Evolutionary conservation across 805 yeast genomes (phyloP).

Genomic region (Myxozyma nipponensis): DNA sequence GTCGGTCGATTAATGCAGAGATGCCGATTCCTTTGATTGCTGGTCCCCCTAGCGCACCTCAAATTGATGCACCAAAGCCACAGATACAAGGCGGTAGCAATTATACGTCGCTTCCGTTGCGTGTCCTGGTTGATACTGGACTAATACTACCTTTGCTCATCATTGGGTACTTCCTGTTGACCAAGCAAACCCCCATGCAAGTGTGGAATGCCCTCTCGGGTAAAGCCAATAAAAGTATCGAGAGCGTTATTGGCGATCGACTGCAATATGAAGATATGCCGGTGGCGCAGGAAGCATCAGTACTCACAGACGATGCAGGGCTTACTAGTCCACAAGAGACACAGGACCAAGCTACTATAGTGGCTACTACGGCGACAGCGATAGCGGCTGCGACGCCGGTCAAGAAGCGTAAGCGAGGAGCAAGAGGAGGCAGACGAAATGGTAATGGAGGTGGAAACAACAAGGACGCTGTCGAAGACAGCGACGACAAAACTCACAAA

Average conservation of each 20-base stretch:
- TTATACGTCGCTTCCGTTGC: slow-evolving; percentile 8
- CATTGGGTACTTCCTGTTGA: slow-evolving; percentile 9
- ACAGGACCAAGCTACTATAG: background rate
- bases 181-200: slow-evolving; percentile 6
- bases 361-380: background rate
- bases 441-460: slow-evolving; percentile 9
- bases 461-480: background rate
- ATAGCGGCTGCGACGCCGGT: slow-evolving; percentile 13
- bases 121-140: slow-evolving; percentile 16
- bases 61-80: slow-evolving; percentile 6
- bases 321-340: background rate
- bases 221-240: background rate
- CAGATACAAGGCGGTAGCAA: background rate
- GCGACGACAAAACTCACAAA: slow-evolving; percentile 4
- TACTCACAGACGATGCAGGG: background rate
- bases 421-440: slow-evolving; percentile 67
- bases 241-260: background rate
- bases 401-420: slow-evolving; percentile 75
- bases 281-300: background rate
- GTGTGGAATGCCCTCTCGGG: no score
- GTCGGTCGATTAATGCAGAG: slow-evolving; percentile 33
- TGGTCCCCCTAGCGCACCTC: slow-evolving; percentile 3
- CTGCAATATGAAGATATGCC: background rate
- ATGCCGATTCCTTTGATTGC: slow-evolving; percentile 15
- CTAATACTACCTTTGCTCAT: slow-evolving; percentile 9